These are phyloP conservation scores for Cladosporium sp. DNA, from an alignment of 2,329 filamentous ascomycete genomes.

Conservation along the genomic window DNA sequence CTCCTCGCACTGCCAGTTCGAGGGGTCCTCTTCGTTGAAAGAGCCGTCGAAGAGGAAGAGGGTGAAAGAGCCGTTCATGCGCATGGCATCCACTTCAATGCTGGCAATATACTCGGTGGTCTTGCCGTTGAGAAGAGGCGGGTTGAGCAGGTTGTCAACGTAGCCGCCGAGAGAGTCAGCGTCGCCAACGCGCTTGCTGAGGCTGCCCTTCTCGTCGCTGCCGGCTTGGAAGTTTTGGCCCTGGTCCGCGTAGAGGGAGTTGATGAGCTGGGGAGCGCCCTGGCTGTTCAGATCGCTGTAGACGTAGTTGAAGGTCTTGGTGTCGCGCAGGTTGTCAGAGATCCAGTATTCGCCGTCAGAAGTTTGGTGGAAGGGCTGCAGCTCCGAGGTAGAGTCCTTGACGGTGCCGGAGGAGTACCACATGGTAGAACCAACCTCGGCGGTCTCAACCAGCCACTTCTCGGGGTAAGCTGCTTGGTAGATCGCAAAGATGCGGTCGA, in stretches of 20 bases:
- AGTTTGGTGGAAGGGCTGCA: conserved; percentile 62
- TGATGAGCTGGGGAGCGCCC: conserved; percentile 48
- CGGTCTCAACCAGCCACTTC: conserved; percentile 17
- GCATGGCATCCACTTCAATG: conserved; percentile 8
- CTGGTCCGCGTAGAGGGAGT: conserved; percentile 47
- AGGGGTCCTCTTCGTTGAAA: conserved; percentile 37
- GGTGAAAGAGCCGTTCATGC: conserved; percentile 50
- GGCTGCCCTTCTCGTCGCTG: conserved; percentile 7
- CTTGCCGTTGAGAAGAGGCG: conserved; percentile 5
- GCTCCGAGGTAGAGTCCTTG: neutral
- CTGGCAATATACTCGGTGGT: conserved; percentile 8
- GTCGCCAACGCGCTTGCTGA: neutral
- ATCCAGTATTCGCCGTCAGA: conserved; percentile 59
- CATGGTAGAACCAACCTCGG: conserved; percentile 5
- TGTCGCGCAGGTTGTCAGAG: conserved; percentile 55
- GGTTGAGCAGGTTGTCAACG: neutral
- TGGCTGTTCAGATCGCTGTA: conserved; percentile 58
- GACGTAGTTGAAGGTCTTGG: conserved; percentile 63
- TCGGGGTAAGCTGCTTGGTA: conserved; percentile 17
- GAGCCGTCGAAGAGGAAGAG: conserved; percentile 64
- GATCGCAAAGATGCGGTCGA: conserved; percentile 16
- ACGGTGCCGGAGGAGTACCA: conserved; percentile 5
- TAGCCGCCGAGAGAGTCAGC: conserved; percentile 4
- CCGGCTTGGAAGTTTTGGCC: conserved; percentile 5
- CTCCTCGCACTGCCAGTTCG: conserved; percentile 46